Percentiles rank a stretch among this genome's conserved stretches.
Evolutionary conservation across 768 basidiomycete genomes (phyloP).

Genomic region (Amanita brunnescens): DNA sequence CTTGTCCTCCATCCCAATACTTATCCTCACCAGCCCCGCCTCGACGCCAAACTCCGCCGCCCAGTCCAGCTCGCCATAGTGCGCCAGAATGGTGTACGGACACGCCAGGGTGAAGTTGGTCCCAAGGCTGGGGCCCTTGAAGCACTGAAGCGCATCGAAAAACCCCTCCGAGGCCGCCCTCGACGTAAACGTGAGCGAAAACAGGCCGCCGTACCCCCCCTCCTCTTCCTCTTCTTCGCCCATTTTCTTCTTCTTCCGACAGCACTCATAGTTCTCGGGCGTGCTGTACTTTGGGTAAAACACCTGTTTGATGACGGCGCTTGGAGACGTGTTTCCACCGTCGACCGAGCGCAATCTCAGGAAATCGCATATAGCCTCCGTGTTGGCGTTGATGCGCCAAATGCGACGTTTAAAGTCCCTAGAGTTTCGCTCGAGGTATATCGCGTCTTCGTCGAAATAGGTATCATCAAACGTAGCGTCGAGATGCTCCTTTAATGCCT

Average conservation of each 20-base stretch:
- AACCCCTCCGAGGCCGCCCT: slow-evolving; percentile 62
- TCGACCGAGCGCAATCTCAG: slow-evolving; percentile 50
- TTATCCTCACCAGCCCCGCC: slow-evolving; percentile 73
- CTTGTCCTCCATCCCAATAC: slow-evolving; percentile 82
- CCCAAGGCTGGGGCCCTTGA: slow-evolving; percentile 87
- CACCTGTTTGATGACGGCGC: slow-evolving; percentile 64
- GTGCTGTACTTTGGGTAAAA: slow-evolving; percentile 87
- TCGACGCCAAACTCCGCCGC: slow-evolving; percentile 84
- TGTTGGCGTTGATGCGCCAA: slow-evolving; percentile 68
- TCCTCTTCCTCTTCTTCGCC: slow-evolving; percentile 11
- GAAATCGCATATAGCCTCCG: slow-evolving; percentile 76
- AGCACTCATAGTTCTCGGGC: slow-evolving; percentile 59
- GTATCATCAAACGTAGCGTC: slow-evolving; percentile 63
- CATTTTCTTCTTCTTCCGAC: slow-evolving; percentile 39
- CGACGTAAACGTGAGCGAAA: slow-evolving; percentile 79
- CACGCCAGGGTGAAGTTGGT: slow-evolving; percentile 96
- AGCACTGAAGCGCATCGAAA: slow-evolving; percentile 74
- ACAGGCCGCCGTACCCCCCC: slow-evolving; percentile 78
- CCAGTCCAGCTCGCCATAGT: slow-evolving; percentile 88
- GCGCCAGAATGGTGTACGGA: slow-evolving; percentile 89
- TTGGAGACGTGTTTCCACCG: slow-evolving; percentile 21
- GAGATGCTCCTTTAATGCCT: slow-evolving; percentile 52
- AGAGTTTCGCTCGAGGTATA: slow-evolving; percentile 98
- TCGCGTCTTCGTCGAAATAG: slow-evolving; percentile 86
- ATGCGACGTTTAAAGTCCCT: slow-evolving; percentile 81